Evolutionary conservation across 495 filamentous ascomycete species (phyloP).

Genomic region (Annulohypoxylon nitens): DNA sequence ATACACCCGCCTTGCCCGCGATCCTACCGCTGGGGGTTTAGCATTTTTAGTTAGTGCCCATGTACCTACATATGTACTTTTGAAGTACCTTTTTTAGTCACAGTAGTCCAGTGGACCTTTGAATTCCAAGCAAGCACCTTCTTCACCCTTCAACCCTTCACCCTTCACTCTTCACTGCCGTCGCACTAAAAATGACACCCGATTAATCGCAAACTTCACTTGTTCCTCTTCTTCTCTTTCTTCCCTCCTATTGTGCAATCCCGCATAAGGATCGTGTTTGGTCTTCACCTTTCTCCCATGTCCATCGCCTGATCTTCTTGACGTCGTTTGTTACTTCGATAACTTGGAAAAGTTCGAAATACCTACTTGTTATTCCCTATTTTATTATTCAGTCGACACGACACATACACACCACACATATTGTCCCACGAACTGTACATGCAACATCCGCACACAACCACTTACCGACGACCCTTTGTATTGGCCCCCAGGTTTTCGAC

Average conservation of each 20-base stretch:
- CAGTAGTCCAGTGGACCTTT: slow-evolving; percentile 23
- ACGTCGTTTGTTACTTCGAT: slow-evolving; percentile 41
- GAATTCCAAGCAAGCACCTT: slow-evolving; percentile 31
- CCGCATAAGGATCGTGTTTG: slow-evolving; percentile 28
- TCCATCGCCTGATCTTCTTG: slow-evolving; percentile 28
- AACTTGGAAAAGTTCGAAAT: slow-evolving; percentile 36
- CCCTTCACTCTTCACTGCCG: slow-evolving; percentile 40
- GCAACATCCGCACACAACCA: slow-evolving; percentile 27
- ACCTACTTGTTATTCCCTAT: slow-evolving; percentile 19
- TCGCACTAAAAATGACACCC: slow-evolving; percentile 50
- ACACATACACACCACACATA: slow-evolving; percentile 9
- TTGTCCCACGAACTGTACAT: slow-evolving; percentile 38
- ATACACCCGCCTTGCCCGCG: slow-evolving; percentile 28
- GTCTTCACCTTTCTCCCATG: slow-evolving; percentile 33
- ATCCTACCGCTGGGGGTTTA: slow-evolving; percentile 36
- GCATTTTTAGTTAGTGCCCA: slow-evolving; percentile 28
- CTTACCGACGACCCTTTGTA: slow-evolving; percentile 30
- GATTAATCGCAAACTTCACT: slow-evolving; percentile 49
- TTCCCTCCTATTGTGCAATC: slow-evolving; percentile 37
- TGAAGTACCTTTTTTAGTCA: slow-evolving; percentile 14
- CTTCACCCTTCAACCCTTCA: slow-evolving; percentile 15
- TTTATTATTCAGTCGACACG: slow-evolving; percentile 34
- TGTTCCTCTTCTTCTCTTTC: slow-evolving; percentile 38
- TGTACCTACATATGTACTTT: slow-evolving; percentile 26
- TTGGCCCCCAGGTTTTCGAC: slow-evolving; percentile 28